Conservation (phyloP, 2,329 filamentous ascomycete species). For the Alternaria metachromatica region DNA sequence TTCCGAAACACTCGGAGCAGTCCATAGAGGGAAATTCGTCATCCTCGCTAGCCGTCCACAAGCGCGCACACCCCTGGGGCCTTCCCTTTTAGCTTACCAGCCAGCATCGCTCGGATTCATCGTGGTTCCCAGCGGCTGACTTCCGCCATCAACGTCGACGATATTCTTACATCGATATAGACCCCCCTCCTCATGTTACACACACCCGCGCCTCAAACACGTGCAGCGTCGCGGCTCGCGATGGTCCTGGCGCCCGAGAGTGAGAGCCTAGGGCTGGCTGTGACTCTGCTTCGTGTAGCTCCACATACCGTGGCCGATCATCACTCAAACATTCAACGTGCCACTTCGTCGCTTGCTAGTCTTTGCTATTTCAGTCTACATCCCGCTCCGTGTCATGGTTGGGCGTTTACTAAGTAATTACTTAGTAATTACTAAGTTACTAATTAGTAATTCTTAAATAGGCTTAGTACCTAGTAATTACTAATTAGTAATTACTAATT, state of each 20-base stretch:
- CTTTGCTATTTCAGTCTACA: slow-evolving; percentile 35
- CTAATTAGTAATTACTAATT: too few relatives aligned
- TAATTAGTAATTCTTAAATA: too few relatives aligned
- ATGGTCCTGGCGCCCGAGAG: background rate
- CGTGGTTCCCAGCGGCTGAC: background rate
- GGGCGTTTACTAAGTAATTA: too few relatives aligned
- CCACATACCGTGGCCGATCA: slow-evolving; percentile 25
- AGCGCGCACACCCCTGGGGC: background rate
- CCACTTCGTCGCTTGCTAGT: slow-evolving; percentile 35
- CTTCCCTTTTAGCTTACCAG: slow-evolving; percentile 5
- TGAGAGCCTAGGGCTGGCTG: slow-evolving; percentile 20
- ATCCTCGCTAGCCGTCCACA: background rate
- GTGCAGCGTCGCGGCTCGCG: background rate
- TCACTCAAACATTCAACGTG: slow-evolving; percentile 29
- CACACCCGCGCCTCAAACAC: background rate
- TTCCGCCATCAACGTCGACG: background rate
- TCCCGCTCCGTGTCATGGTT: slow-evolving; percentile 33
- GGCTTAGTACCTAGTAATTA: too few relatives aligned
- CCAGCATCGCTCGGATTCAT: slow-evolving; percentile 8
- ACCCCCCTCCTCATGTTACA: background rate
- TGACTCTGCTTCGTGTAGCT: slow-evolving; percentile 26
- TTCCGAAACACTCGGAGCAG: slow-evolving; percentile 15
- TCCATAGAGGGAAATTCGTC: background rate
- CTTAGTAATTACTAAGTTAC: too few relatives aligned
- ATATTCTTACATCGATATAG: background rate